Evolutionary conservation across 2,329 filamentous ascomycete genomes (phyloP), one percentile per base, ranked within the genome.

Genomic region (Verticillium zaregamsianum): DNA sequence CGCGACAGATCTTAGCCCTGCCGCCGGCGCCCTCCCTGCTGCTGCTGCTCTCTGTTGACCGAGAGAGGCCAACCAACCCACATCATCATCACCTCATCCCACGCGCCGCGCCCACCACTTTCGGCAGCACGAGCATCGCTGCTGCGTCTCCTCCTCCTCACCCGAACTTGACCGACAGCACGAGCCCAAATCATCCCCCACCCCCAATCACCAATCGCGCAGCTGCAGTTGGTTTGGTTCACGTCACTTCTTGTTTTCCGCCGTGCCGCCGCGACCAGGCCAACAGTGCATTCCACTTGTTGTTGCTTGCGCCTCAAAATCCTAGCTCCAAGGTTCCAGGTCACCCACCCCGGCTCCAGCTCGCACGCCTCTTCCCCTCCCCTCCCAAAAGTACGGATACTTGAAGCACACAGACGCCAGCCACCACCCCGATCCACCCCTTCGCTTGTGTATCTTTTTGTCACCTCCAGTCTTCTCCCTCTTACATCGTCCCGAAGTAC

Each of bases 381-480:
- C 31, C 40, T 40, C 23, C 45, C 45, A n/a, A 49, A 49, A 49
- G 45, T 59, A 63, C 59, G 57, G 63, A 62, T 64, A 64, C 63
- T 64, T 64, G 63, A 64, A 64, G 61, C 56, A 63, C 63, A 63
- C 63, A 59, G 56, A 59, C 61, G 59, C 63, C 54, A 55, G 54
- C 54, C 31, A 55, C 31, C 54, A 31, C 28, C 25, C 23, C n/a
- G 23, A 55, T 65, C 63, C 61, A 62, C 63, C 52, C 28, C 63
- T 57, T 62, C 63, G 59, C 62, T 55, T 57, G 59, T 63, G 58
- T 65, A 62, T 63, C 63, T 63, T 62, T 63, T 65, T 65, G 62
- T 65, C 60, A 62, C 62, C 61, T 64, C 60, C 59, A 59, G 39
- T 49, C 45, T 49, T 49, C 45, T 49, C 45, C 45, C 45, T 49